Evolutionary conservation across 75 land plant species (phyloP), one percentile per base, ranked within the genome.

Genomic region (Cupressus sempervirens): DNA sequence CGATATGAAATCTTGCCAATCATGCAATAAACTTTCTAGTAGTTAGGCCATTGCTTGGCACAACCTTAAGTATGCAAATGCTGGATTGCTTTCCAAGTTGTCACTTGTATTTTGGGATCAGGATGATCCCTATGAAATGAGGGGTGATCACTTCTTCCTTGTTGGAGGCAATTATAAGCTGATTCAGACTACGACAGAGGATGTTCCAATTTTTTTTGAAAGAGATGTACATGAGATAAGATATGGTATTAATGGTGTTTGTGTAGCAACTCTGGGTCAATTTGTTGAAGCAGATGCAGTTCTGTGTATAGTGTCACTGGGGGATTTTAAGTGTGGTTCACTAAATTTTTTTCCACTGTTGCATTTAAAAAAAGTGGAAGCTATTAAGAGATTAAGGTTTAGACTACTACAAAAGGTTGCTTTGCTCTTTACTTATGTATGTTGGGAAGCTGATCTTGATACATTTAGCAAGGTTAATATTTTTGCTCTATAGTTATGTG

Each of bases 11-110:
- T n/a, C n/a, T n/a, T n/a, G n/a, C n/a, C n/a, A n/a, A n/a, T n/a
- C n/a, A n/a, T n/a, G n/a, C n/a, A n/a, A n/a, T n/a, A n/a, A n/a
- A n/a, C n/a, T n/a, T n/a, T n/a, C n/a, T n/a, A n/a, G n/a, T n/a
- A n/a, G n/a, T n/a, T n/a, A n/a, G n/a, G n/a, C n/a, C n/a, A n/a
- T n/a, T n/a, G n/a, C n/a, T n/a, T n/a, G n/a, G n/a, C n/a, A n/a
- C n/a, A 96, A 95, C 85, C 91, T 96, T 54, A 97, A 96, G 84
- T 96, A 92, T 84, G 94, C 98, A 16, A 96, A 96, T 91, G 98
- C 95, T 12, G 94, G 92, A 40, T 88, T 91, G 86, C 94, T 96
- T 52, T 89, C 97, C 8, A 81, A 92, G 5, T 91, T 95, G 26
- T 95, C 98, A 7, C 91, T n/a, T n/a, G n/a, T n/a, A n/a, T n/a